Evolutionary conservation across 2,329 filamentous ascomycete genomes (phyloP), one percentile per base, ranked within the genome.

Genomic region (Colletotrichum cuscutae): DNA sequence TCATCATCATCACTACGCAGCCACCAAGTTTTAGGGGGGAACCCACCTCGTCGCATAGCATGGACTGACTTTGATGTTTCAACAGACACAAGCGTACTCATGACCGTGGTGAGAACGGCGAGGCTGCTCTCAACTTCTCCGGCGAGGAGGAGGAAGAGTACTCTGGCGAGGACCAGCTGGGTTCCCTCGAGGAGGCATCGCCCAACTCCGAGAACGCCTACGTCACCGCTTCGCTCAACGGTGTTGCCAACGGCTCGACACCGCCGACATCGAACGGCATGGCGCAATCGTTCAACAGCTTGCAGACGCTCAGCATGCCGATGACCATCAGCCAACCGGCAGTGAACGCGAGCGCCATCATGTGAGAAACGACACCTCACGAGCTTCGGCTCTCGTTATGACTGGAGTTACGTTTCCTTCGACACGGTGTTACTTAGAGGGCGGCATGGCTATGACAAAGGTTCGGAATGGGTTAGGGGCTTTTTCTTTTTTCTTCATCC

Each of bases 81-180:
- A 89, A 88, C 79, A 98, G 95, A 78, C 96, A 98, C 84, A 97
- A 98, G 87, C 89, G 91, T 56, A 91, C 90, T 12, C 91, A 93
- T 77, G 93, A 89, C 82, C 92, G 89, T 66, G 87, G 88, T 70
- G 90, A 92, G 62, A 90, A 89, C 46, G 86, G 82, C 54, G 90
- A 92, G 56, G 86, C 86, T 64, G 82, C 82, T 71, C 87, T 91
- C 78, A 89, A 88, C 79, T 88, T 91, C 73, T 93, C 93, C 52
- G 95, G 96, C 70, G 95, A 97, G 77, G 95, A 97, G 58, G 91
- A 96, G 77, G 95, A 97, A 79, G 94, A 97, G 67, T 92, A 88
- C 77, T 92, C 90, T 46, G 94, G 96, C 73, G 95, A 97, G 76
- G 94, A 97, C 77, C 93, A 95, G 35, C 91, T 96, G 68, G 93